Evolutionary conservation across 129 eudicot genomes (phyloP).

Genomic region (Pseudognaphalium luteoalbum): DNA sequence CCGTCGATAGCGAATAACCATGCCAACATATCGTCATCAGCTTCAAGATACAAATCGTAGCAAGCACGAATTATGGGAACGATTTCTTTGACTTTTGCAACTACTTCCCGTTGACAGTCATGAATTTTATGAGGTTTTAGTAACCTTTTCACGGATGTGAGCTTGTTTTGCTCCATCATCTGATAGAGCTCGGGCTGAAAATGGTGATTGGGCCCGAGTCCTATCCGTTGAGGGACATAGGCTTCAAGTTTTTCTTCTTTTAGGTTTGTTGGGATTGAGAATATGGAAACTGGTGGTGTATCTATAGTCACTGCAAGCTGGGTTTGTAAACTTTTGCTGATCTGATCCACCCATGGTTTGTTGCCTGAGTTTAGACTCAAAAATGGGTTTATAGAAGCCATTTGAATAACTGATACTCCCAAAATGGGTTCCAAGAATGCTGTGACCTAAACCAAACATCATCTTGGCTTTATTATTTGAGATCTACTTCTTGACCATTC

Average conservation of each 20-base stretch:
- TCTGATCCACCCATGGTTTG: conserved; percentile 25
- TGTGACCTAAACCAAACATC: background rate
- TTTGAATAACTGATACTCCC: background rate
- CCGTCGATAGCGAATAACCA: conserved; percentile 41
- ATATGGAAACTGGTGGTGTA: conserved; percentile 27
- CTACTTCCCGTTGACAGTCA: conserved; percentile 13
- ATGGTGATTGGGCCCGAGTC: conserved; percentile 44
- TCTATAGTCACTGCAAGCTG: conserved; percentile 20
- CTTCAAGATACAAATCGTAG: conserved; percentile 30
- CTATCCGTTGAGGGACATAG: conserved; percentile 34
- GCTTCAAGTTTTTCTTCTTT: conserved; percentile 24
- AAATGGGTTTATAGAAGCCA: conserved; percentile 23
- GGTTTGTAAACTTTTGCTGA: conserved; percentile 18
- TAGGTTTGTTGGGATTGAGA: conserved; percentile 21
- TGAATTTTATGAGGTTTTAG: background rate
- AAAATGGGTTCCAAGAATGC: background rate
- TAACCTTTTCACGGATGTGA: conserved; percentile 22
- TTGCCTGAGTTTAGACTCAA: conserved; percentile 7
- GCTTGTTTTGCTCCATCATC: conserved; percentile 28
- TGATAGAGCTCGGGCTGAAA: conserved; percentile 35
- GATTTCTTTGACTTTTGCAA: conserved; percentile 16
- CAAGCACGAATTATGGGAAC: conserved; percentile 25
- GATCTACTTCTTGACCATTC: no score
- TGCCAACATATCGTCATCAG: conserved; percentile 30
- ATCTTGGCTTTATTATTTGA: no score